These are phyloP conservation scores for Beauveria sp. DNA, from an alignment of 2,329 filamentous ascomycete species.

Conservation along the genomic window DNA sequence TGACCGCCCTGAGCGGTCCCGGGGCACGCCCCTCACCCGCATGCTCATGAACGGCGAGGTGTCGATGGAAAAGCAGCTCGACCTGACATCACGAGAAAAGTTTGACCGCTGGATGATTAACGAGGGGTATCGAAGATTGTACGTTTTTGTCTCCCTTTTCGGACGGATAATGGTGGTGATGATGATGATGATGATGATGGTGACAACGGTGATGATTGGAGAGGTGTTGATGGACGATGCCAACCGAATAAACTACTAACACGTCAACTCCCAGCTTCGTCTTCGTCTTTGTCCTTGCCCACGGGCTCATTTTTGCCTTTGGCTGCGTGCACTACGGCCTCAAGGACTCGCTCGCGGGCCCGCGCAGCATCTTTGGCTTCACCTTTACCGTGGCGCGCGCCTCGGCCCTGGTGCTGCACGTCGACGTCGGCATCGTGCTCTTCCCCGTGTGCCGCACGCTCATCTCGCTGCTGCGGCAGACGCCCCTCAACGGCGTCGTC, in stretches of 20 bases:
- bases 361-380: conserved; percentile 62
- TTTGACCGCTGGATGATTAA: conserved; percentile 88
- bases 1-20: conserved; percentile 57
- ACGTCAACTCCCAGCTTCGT: conserved; percentile 52
- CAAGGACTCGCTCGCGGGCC: conserved; percentile 63
- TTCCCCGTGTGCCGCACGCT: conserved; percentile 79
- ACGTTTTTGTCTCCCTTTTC: conserved; percentile 27
- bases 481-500: conserved; percentile 76
- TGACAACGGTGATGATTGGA: too few relatives aligned
- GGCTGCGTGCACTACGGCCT: conserved; percentile 72
- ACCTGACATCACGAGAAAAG: conserved; percentile 60
- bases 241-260: conserved; percentile 5
- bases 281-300: conserved; percentile 63
- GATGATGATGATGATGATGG: background rate
- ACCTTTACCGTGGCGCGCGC: conserved; percentile 72
- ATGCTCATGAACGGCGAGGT: conserved; percentile 80
- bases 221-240: too few relatives aligned
- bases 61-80: conserved; percentile 64
- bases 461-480: conserved; percentile 73
- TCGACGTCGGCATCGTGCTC: conserved; percentile 72
- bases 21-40: conserved; percentile 75
- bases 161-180: too few relatives aligned
- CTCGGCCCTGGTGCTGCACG: conserved; percentile 69
- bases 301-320: conserved; percentile 71
- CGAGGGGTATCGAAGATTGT: conserved; percentile 76